Evolutionary conservation across 148 eudicot species (phyloP).

Genomic region (Amaranthus cruentus): DNA sequence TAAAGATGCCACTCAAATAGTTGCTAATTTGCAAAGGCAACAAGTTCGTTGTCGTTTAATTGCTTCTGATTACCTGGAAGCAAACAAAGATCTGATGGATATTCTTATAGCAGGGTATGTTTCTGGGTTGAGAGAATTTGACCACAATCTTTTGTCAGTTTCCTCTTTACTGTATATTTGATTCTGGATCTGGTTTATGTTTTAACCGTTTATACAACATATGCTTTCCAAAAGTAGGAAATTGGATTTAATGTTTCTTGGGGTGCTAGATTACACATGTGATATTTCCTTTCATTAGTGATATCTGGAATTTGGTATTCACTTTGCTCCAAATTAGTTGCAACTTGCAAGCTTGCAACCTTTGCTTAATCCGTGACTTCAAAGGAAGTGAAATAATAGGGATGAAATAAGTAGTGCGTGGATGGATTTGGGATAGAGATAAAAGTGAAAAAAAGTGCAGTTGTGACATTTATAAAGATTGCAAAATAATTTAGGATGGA

Average conservation of each 20-base stretch:
- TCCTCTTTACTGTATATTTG: neutral
- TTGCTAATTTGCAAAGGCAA: constrained; percentile 97
- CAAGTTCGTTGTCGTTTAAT: constrained; percentile 82
- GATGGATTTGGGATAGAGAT: no score
- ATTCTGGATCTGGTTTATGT: neutral
- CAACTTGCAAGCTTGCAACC: no score
- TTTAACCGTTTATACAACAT: neutral
- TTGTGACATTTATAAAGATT: no score
- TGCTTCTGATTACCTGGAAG: constrained; percentile 93
- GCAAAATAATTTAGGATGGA: no score
- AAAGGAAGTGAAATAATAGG: no score
- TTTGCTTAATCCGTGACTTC: no score
- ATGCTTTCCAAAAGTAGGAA: neutral
- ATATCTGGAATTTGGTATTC: neutral
- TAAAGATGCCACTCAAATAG: constrained; percentile 97
- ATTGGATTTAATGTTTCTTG: neutral
- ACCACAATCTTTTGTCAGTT: neutral
- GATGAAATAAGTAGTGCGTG: no score
- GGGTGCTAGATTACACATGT: neutral
- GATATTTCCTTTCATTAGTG: neutral
- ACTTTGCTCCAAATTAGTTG: no score
- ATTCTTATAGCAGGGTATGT: constrained; percentile 78
- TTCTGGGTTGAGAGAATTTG: constrained; percentile 9
- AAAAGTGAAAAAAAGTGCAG: no score
- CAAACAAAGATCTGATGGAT: constrained; percentile 82